Percentiles rank a stretch among this genome's conserved stretches.
Conservation (phyloP, 148 eudicot genomes). For the Heliosperma pusillum region DNA sequence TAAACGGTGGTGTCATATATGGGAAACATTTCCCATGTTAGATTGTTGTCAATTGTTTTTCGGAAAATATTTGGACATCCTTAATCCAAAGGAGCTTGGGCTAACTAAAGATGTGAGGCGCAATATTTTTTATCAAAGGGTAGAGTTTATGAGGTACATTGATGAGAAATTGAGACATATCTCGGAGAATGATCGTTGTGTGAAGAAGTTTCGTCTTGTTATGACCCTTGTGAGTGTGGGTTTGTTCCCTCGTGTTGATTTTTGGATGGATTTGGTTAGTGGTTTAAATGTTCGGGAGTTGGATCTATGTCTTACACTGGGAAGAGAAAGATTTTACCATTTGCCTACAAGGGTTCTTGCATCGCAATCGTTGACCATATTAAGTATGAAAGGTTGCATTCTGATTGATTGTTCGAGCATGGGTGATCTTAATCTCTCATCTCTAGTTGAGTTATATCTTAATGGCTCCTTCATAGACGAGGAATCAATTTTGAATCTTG, state of each 20-base stretch:
- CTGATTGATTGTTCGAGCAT: neutral
- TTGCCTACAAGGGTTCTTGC: slow-evolving; percentile 19
- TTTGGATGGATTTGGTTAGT: slow-evolving; percentile 22
- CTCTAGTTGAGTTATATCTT: slow-evolving; percentile 21
- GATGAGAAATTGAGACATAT: slow-evolving; percentile 15
- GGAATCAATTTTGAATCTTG: slow-evolving; percentile 10
- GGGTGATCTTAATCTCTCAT: slow-evolving; percentile 10
- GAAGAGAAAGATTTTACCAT: slow-evolving; percentile 17
- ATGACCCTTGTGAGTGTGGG: slow-evolving; percentile 24
- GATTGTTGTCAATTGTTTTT: slow-evolving; percentile 23
- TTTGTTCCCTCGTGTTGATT: slow-evolving; percentile 21
- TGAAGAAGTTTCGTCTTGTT: slow-evolving; percentile 18
- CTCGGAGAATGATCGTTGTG: slow-evolving; percentile 14
- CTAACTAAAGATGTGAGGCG: slow-evolving; percentile 19
- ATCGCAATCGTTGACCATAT: slow-evolving; percentile 12
- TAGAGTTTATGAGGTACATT: slow-evolving; percentile 21
- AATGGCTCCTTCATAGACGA: slow-evolving; percentile 15
- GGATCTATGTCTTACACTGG: slow-evolving; percentile 18
- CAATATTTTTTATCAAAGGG: slow-evolving; percentile 16
- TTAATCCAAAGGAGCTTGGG: slow-evolving; percentile 27
- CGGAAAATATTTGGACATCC: slow-evolving; percentile 19
- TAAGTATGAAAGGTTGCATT: slow-evolving; percentile 17
- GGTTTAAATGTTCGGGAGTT: slow-evolving; percentile 19
- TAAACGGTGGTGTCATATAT: slow-evolving; percentile 24
- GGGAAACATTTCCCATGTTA: slow-evolving; percentile 23